Evolutionary conservation across 78 protist species (phyloP).

Genomic region (Neovahlkampfia damariscottae): DNA sequence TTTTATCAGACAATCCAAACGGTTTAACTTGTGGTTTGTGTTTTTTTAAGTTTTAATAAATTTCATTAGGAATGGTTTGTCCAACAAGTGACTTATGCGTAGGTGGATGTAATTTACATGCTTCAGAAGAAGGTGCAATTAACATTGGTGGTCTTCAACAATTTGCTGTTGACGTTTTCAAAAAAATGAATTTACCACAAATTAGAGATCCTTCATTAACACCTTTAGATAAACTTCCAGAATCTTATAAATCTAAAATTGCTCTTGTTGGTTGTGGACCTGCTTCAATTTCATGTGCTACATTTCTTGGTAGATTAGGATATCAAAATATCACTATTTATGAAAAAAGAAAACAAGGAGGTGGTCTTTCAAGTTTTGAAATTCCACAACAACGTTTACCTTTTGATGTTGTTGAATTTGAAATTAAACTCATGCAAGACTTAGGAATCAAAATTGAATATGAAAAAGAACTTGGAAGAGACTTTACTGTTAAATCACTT

Average conservation of each 20-base stretch:
- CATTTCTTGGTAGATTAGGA: slow-evolving; percentile 86
- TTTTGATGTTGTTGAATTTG: slow-evolving; percentile 72
- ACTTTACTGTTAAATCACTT: slow-evolving; percentile 51
- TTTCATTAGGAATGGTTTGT: too few species aligned
- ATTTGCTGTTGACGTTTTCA: slow-evolving; percentile 75
- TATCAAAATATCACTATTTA: slow-evolving; percentile 70
- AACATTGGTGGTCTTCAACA: slow-evolving; percentile 86
- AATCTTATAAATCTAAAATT: slow-evolving; percentile 46
- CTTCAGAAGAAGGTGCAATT: slow-evolving; percentile 84
- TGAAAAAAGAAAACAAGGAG: slow-evolving; percentile 65
- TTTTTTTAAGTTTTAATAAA: too few species aligned
- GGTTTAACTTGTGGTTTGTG: slow-evolving; percentile 78
- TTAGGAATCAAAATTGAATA: slow-evolving; percentile 70
- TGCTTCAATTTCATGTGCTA: slow-evolving; percentile 78
- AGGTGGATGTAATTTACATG: slow-evolving; percentile 84
- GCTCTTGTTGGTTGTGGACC: slow-evolving; percentile 93
- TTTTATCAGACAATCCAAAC: slow-evolving; percentile 84
- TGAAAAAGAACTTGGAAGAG: slow-evolving; percentile 37
- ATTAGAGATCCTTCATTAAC: slow-evolving; percentile 72
- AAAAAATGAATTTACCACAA: slow-evolving; percentile 77
- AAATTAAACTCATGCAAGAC: slow-evolving; percentile 71
- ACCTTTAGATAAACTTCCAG: slow-evolving; percentile 58
- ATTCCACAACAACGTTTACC: slow-evolving; percentile 87
- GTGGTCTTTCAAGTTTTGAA: slow-evolving; percentile 80
- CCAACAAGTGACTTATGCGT: slow-evolving; percentile 72